Evolutionary conservation across 164 flowering plant genomes (phyloP), one percentile per base, ranked within the genome.

Genomic region (Platanus orientalis): DNA sequence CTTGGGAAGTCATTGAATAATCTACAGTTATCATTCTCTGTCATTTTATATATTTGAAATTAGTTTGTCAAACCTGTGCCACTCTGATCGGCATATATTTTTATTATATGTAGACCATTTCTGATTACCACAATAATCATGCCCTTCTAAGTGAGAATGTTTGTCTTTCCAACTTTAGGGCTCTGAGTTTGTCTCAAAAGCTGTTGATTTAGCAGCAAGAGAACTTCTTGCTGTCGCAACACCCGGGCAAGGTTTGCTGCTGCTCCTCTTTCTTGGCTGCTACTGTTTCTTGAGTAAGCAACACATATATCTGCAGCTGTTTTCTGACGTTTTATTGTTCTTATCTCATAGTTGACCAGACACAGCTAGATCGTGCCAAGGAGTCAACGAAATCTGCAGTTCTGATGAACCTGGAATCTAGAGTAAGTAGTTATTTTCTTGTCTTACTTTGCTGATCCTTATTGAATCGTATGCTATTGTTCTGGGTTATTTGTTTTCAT

Each of bases 321-420:
- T 62, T 0, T 26, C 4, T 64, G 50, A 50, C 24, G 52, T 54
- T 63, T 20, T 58, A 34, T 39, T 14, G 59, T 0, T 61, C 54
- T n/a, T n/a, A 20, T 59, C 40, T 36, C 69, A 32, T 32, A 77
- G 80, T 73, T 65, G 71, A 65, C 49, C 73, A 68, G 60, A 40
- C 60, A 27, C 89, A 89, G 76, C 84, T 92, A 17, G 79, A 81
- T 57, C 95, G 98, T 61, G 96, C 98, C 34, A 92, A 89, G 75
- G 80, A 76, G 58, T 65, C 91, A 54, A 82, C 95, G 19, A 92
- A 85, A 69, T 80, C 98, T 34, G 86, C 88, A 23, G 79, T 92
- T 70, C 69, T 92, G 74, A 89, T 89, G 91, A 86, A 92, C 81
- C 78, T 92, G 67, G 98, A 92, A 75, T 92, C 96, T 40, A 82